These are phyloP conservation scores for Fragilariopsis cylindrus DNA, from an alignment of 108 stramenopile genomes.

Conservation along the genomic window DNA sequence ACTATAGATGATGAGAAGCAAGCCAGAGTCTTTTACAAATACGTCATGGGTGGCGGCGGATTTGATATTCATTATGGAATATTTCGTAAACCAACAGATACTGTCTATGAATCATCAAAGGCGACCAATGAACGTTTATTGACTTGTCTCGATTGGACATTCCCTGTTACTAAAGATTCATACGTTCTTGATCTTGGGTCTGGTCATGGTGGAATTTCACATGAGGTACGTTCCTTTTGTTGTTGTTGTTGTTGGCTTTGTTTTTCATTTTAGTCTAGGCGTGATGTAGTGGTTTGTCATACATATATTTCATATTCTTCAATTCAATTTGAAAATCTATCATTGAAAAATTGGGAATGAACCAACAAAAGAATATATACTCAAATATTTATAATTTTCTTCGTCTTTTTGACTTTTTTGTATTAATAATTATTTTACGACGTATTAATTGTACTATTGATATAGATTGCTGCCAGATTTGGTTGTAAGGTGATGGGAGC, in stretches of 20 bases:
- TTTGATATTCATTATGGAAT: slow-evolving; percentile 46
- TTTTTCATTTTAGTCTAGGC: too few relatives aligned
- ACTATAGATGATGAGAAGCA: slow-evolving; percentile 33
- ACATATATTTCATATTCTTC: too few relatives aligned
- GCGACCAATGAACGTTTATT: slow-evolving; percentile 37
- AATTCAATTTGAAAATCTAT: too few relatives aligned
- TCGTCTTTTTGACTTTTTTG: not conserved
- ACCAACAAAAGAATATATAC: too few relatives aligned
- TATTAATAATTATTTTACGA: too few relatives aligned
- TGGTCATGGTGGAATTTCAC: slow-evolving; percentile 49
- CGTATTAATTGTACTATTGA: not conserved
- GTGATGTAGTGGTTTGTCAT: too few relatives aligned
- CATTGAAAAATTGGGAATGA: too few relatives aligned
- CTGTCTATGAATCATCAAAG: slow-evolving; percentile 39
- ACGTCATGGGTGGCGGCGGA: slow-evolving; percentile 42
- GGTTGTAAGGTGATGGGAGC: slow-evolving; percentile 48
- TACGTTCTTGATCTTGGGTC: slow-evolving; percentile 45
- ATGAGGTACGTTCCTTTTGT: slow-evolving; percentile 11
- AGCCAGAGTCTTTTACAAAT: slow-evolving; percentile 42
- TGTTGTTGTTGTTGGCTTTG: not conserved
- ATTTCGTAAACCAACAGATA: slow-evolving; percentile 33
- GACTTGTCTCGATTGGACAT: slow-evolving; percentile 37
- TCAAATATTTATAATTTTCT: not conserved
- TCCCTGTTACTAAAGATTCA: slow-evolving; percentile 37
- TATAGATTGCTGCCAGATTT: slow-evolving; percentile 27